Evolutionary conservation across 2,329 filamentous ascomycete genomes (phyloP).

Genomic region (Penicillium digitatum): DNA sequence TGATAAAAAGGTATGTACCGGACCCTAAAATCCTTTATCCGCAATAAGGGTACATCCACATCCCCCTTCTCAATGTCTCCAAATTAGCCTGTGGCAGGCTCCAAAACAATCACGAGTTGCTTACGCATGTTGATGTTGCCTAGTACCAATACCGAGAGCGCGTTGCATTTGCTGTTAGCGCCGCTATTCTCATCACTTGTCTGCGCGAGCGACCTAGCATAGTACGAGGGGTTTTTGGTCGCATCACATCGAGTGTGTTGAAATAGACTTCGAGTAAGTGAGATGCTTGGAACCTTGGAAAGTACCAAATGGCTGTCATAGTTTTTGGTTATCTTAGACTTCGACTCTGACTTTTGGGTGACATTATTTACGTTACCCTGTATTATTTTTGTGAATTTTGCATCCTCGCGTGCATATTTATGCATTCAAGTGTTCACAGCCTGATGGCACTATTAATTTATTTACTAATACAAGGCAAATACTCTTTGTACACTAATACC

Average conservation of each 20-base stretch:
- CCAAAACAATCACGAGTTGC: slow-evolving; percentile 12
- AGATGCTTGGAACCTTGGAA: not conserved
- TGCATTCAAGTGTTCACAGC: not conserved
- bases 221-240: slow-evolving; percentile 66
- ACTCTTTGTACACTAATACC: not conserved
- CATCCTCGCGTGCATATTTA: not conserved
- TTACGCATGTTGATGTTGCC: slow-evolving; percentile 22
- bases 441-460: not conserved
- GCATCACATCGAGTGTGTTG: slow-evolving; percentile 40
- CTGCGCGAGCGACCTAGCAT: slow-evolving; percentile 58
- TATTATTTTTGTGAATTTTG: not conserved
- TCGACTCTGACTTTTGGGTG: not conserved
- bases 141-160: slow-evolving; percentile 66
- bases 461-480: not conserved
- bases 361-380: not conserved
- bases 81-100: slow-evolving; percentile 7
- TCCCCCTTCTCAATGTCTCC: slow-evolving; percentile 1
- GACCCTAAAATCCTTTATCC: slow-evolving; percentile 11
- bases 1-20: slow-evolving; percentile 41
- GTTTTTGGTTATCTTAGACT: not conserved
- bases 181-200: slow-evolving; percentile 66
- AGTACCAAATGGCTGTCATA: not conserved
- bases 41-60: slow-evolving; percentile 21
- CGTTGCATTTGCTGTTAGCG: slow-evolving; percentile 62
- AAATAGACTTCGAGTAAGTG: slow-evolving; percentile 11